phyloP scores from a whole-genome alignment of 2,329 filamentous ascomycete species.

The Neonectria magnoliae region DNA sequence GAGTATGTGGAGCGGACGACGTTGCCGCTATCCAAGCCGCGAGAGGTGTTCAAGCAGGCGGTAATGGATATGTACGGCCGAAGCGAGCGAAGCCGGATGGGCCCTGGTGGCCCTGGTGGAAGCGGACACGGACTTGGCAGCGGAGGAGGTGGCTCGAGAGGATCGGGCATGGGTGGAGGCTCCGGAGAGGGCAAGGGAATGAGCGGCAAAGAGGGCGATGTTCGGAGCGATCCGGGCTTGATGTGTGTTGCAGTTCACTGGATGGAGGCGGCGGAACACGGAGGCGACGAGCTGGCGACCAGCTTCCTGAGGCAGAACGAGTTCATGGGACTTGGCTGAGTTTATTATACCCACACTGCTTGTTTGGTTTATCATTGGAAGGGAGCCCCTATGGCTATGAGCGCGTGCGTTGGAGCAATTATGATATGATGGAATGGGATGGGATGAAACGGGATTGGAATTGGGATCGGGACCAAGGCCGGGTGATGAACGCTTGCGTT shows the following conservation, averaged over 20 bases:
- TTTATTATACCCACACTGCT: slow-evolving; percentile 42
- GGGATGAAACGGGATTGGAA: neutral
- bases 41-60: slow-evolving; percentile 90
- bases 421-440: neutral
- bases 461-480: slow-evolving; percentile 1
- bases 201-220: slow-evolving; percentile 54
- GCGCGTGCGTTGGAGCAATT: slow-evolving; percentile 18
- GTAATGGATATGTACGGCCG: slow-evolving; percentile 77
- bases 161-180: slow-evolving; percentile 32
- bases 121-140: slow-evolving; percentile 39
- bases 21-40: slow-evolving; percentile 82
- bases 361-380: slow-evolving; percentile 33
- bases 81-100: slow-evolving; percentile 42
- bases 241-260: slow-evolving; percentile 97
- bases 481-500: slow-evolving; percentile 11
- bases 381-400: slow-evolving; percentile 18
- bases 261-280: slow-evolving; percentile 90
- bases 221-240: slow-evolving; percentile 81
- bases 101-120: slow-evolving; percentile 33
- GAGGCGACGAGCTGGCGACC: slow-evolving; percentile 86
- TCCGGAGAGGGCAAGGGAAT: slow-evolving; percentile 42
- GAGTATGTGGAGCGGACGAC: slow-evolving; percentile 84
- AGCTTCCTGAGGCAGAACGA: slow-evolving; percentile 80
- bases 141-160: slow-evolving; percentile 36
- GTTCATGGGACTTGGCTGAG: slow-evolving; percentile 48